Conservation (phyloP, 2,329 filamentous ascomycete genomes). For the Parasarocladium wereldwijsianum region DNA sequence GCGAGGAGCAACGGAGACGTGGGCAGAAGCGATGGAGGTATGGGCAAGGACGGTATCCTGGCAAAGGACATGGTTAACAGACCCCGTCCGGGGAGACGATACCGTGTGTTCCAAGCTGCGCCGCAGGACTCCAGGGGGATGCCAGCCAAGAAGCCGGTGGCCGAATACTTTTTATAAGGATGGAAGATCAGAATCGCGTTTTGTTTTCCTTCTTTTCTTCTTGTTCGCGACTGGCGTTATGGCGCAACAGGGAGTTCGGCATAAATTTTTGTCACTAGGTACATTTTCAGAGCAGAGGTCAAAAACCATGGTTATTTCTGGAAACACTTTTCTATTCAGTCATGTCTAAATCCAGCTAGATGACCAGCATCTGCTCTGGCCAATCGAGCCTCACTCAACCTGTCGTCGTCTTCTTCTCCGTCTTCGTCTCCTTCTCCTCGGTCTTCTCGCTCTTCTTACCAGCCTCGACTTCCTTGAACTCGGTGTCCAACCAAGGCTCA, state of each 20-base stretch:
- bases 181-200: background rate
- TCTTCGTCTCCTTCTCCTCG: background rate
- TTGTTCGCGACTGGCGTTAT: no score
- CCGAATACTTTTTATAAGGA: slow-evolving; percentile 76
- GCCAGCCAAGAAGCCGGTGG: slow-evolving; percentile 97
- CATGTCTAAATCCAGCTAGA: no score
- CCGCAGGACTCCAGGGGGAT: slow-evolving; percentile 93
- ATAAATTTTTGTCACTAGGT: no score
- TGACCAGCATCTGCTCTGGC: no score
- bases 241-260: slow-evolving; percentile 13
- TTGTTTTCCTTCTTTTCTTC: no score
- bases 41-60: slow-evolving; percentile 26
- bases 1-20: slow-evolving; percentile 59
- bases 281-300: no score
- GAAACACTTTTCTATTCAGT: no score
- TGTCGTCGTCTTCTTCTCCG: background rate
- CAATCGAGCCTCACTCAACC: no score
- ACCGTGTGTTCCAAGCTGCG: slow-evolving; percentile 90
- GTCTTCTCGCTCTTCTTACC: background rate
- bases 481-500: no score
- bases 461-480: background rate
- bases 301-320: no score
- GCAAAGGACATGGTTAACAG: slow-evolving; percentile 23
- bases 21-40: slow-evolving; percentile 36
- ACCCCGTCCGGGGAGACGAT: slow-evolving; percentile 70